Evolutionary conservation across 176 grass and related monocot genomes (phyloP), one percentile per base, ranked within the genome.

Genomic region (Cymbopogon citratus): DNA sequence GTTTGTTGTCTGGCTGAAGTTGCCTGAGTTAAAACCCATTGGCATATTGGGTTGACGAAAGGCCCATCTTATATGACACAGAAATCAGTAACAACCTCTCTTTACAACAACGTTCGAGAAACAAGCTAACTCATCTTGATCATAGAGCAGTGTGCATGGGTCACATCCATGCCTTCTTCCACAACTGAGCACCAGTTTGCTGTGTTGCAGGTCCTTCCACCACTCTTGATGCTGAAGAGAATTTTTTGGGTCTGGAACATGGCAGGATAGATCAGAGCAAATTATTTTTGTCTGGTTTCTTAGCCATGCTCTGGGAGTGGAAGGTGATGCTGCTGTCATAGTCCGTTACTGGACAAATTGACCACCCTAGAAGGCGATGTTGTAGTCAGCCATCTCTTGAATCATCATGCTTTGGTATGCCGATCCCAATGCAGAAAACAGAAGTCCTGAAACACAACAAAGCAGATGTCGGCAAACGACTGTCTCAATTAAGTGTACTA

Each of bases 1-100:
- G 35, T 72, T 63, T 66, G n/a, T 48, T 63, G 27, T 68, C 6
- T 46, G 63, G 16, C 39, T 80, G 68, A 74, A 57, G 15, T 54
- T 83, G 34, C 54, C 60, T 60, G 34, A 51, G 51, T 88, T 71
- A 77, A 88, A 67, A 60, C 74, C 46, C 5, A 7, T 62, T 18
- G 28, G 71, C n/a, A 41, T 39, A 65, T 60, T 63, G 31, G 46
- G 16, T 64, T 64, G 31, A 54, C 27, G 12, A 46, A 41, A 74
- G 44, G 12, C 76, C 18, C 24, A 35, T 52, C 13, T 71, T 63
- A 24, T 40, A 69, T 40, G 25, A n/a, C 44, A 48, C 43, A 77
- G n/a, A 61, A 69, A 19, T 21, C 60, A 70, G 14, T 31, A 57
- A 38, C 14, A 31, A 64, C 8, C 63, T 77, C 4, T 5, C 74